phyloP scores from a whole-genome alignment of 1,284 basidiomycete species.

The Moesziomyces sp. region DNA sequence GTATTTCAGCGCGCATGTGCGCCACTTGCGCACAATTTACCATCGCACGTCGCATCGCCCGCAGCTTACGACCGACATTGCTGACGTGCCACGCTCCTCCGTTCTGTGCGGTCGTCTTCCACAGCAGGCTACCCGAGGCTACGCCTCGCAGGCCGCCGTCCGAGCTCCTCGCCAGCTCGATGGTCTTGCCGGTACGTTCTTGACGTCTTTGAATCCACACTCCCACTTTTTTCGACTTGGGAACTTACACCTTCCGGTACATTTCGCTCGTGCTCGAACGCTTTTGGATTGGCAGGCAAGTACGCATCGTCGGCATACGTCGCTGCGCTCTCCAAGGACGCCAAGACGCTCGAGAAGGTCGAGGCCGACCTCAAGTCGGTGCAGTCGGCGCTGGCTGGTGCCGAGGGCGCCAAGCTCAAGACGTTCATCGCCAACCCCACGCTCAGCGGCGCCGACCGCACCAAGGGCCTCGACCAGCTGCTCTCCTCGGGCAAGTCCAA shows the following conservation, averaged over 20 bases:
- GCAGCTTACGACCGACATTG: not conserved
- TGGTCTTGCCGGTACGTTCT: conserved; percentile 58
- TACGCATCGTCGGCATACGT: conserved; percentile 94
- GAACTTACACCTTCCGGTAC: not conserved
- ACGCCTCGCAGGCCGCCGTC: conserved; percentile 63
- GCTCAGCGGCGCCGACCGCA: conserved; percentile 81
- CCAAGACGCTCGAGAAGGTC: conserved; percentile 66
- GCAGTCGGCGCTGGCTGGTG: conserved; percentile 57
- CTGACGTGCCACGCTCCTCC: not conserved
- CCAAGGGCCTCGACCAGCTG: conserved; percentile 77
- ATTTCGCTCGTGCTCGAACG: not conserved
- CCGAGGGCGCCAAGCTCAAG: conserved; percentile 73
- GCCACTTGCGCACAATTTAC: not conserved
- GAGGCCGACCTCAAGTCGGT: conserved; percentile 76
- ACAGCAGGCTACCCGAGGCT: conserved; percentile 62
- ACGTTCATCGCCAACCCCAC: conserved; percentile 88
- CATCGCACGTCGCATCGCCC: conserved; percentile 1
- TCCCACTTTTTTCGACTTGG: not conserved
- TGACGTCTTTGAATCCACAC: not conserved
- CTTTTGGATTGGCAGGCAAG: conserved; percentile 75
- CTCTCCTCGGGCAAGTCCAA: conserved; percentile 69
- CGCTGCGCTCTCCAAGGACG: conserved; percentile 83
- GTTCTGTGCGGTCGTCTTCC: too few relatives aligned
- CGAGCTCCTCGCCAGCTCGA: conserved; percentile 61
- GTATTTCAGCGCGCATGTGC: too few relatives aligned